A percentile compares a stretch with the other conserved stretches of the same genome.
phyloP scores from a whole-genome alignment of 306 rosid species.

The Lathyrus sativus region DNA sequence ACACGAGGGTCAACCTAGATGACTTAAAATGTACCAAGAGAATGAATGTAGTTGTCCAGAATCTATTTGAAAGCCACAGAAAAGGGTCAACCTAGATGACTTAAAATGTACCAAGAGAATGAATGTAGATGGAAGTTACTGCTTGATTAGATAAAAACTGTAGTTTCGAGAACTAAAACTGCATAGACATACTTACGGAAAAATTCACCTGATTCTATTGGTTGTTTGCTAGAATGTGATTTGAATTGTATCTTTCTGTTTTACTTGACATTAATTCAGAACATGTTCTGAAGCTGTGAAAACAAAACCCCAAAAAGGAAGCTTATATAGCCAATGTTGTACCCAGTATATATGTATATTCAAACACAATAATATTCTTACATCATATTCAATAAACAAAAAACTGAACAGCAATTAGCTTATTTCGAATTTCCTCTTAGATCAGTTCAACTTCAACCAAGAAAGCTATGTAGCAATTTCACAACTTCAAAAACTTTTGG shows the following conservation, averaged over 20 bases:
- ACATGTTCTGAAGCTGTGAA: constrained; percentile 3
- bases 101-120: constrained; percentile 2
- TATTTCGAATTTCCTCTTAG: background rate
- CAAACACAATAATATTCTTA: constrained; percentile 7
- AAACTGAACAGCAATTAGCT: constrained; percentile 3
- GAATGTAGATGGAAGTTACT: background rate
- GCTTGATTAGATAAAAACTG: constrained; percentile 1
- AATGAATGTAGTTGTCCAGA: background rate
- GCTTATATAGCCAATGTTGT: background rate
- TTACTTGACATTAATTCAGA: constrained; percentile 11
- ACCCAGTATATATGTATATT: constrained; percentile 1
- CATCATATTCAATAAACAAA: constrained; percentile 18
- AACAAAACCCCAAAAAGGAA: background rate
- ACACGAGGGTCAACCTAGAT: background rate
- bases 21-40: background rate
- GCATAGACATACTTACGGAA: background rate
- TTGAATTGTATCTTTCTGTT: background rate
- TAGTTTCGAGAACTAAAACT: background rate
- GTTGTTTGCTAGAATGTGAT: background rate
- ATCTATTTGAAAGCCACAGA: background rate
- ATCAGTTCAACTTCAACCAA: constrained; percentile 12
- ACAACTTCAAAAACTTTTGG: background rate
- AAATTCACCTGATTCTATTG: background rate
- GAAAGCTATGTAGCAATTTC: constrained; percentile 19
- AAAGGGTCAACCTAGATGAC: background rate